Percentiles rank a stretch among this genome's conserved stretches.
Evolutionary conservation across 2,329 filamentous ascomycete species (phyloP).

Genomic region (Tolypocladium amazonense): DNA sequence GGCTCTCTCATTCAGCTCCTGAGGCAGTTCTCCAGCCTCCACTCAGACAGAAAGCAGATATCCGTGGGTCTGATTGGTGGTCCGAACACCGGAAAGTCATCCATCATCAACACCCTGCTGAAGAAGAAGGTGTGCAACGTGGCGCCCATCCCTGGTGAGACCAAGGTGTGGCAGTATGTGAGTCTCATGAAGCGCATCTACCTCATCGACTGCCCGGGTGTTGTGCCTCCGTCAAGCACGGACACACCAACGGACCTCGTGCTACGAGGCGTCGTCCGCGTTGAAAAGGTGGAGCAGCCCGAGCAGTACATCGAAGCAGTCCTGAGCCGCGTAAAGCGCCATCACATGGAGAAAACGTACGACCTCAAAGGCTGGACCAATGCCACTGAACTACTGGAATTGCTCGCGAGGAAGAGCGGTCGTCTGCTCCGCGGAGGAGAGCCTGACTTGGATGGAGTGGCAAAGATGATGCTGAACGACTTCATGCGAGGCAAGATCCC

Average conservation of each 20-base stretch:
- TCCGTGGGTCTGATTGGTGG: slow-evolving; percentile 71
- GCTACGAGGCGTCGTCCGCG: slow-evolving; percentile 79
- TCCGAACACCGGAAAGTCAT: slow-evolving; percentile 92
- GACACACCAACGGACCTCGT: slow-evolving; percentile 84
- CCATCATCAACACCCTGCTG: slow-evolving; percentile 90
- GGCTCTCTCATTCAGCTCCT: slow-evolving; percentile 86
- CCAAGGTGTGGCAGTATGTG: slow-evolving; percentile 97
- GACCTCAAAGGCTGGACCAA: slow-evolving; percentile 71
- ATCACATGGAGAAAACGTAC: slow-evolving; percentile 89
- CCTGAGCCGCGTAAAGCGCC: slow-evolving; percentile 67
- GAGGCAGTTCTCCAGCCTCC: slow-evolving; percentile 83
- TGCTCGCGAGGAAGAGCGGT: slow-evolving; percentile 78
- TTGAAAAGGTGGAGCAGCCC: slow-evolving; percentile 93
- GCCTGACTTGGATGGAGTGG: slow-evolving; percentile 86
- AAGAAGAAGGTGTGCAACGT: slow-evolving; percentile 93
- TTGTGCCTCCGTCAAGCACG: slow-evolving; percentile 78
- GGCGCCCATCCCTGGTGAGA: slow-evolving; percentile 91
- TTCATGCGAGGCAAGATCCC: slow-evolving; percentile 92
- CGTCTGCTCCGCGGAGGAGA: slow-evolving; percentile 86
- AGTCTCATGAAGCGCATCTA: slow-evolving; percentile 85
- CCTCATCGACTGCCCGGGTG: slow-evolving; percentile 92
- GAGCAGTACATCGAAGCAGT: slow-evolving; percentile 90
- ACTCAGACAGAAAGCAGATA: slow-evolving; percentile 87
- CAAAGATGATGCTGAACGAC: slow-evolving; percentile 94
- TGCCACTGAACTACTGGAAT: slow-evolving; percentile 73